A percentile compares a stretch with the other conserved stretches of the same genome.
Conservation (phyloP, 768 basidiomycete genomes). For the Lactifluus subvellereus region DNA sequence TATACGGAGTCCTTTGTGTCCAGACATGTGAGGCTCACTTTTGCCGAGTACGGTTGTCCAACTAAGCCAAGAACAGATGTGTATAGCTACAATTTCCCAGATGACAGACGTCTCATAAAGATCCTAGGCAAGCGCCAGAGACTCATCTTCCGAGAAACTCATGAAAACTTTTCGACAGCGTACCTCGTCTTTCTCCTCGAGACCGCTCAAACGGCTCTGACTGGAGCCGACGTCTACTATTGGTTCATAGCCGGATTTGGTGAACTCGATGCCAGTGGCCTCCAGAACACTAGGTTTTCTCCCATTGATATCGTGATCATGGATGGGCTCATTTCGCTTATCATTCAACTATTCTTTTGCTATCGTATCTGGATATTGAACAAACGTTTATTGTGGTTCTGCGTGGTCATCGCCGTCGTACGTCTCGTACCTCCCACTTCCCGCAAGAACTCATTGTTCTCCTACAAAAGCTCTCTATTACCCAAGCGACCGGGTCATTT, state of each 20-base stretch:
- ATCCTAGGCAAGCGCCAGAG: background rate
- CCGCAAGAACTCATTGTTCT: background rate
- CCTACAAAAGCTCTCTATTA: background rate
- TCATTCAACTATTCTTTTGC: slow-evolving; percentile 13
- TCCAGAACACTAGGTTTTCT: background rate
- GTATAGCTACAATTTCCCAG: slow-evolving; percentile 11
- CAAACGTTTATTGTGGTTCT: slow-evolving; percentile 10
- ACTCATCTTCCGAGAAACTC: background rate
- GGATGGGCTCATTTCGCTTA: slow-evolving; percentile 6
- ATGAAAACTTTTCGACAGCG: background rate
- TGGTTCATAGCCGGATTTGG: slow-evolving; percentile 16
- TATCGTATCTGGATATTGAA: slow-evolving; percentile 16
- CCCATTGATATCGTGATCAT: slow-evolving; percentile 5
- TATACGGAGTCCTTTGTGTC: slow-evolving; percentile 8
- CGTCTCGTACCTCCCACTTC: background rate
- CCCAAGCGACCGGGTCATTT: background rate
- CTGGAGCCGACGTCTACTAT: slow-evolving; percentile 1
- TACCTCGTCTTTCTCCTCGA: slow-evolving; percentile 8
- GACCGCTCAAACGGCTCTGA: slow-evolving; percentile 6
- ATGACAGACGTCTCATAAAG: slow-evolving; percentile 2
- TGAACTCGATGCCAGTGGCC: background rate
- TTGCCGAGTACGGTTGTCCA: no score
- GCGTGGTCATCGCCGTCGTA: background rate
- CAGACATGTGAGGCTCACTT: background rate
- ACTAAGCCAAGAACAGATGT: background rate